Evolutionary conservation across 1,284 basidiomycete species (phyloP), one percentile per base, ranked within the genome.

Genomic region (Ustilago esculenta): DNA sequence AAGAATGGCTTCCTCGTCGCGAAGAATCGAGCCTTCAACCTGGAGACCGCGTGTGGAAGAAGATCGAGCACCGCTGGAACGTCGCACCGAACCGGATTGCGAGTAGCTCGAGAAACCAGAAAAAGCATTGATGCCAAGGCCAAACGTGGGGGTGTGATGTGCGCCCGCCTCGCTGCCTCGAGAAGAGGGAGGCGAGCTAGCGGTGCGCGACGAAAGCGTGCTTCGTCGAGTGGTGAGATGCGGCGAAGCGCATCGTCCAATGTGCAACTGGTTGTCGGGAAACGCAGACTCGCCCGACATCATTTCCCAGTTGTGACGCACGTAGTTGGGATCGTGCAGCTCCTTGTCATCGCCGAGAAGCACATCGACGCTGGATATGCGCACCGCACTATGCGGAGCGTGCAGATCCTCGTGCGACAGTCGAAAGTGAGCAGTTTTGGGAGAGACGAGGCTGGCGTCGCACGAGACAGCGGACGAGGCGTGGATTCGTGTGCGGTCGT

Each of bases 231-330:
- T 59, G 1, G 43, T 50, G 23, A 53, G 46, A 25, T 47, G 42
- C 15, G 56, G 55, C 23, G 63, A 66, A 1, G 54, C 43, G 18
- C 42, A 24, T 1, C 55, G 52, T 29, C 58, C 58, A 27, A 61
- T 55, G 37, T 61, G 51, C 32, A 61, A 42, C 47, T 55, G 45
- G 6, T 54, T 52, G 48, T 67, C 57, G 5, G 39, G 36, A 11
- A 35, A 41, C 11, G 33, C 39, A 8, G 56, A 21, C 14, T 60
- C 64, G 39, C 65, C 65, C 1, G 65, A 43, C 58, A 68, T 68
- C 65, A 68, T 68, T 39, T 68, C 65, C 54, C 49, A 61, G 10
- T 61, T 61, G 51, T 63, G 65, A n/a, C 58, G 58, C 11, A 68
- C 58, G 36, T 57, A 68, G 33, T 61, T 42, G 39, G 65, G 65